Conservation (phyloP, 306 rosid genomes). For the Cucumis melo region DNA sequence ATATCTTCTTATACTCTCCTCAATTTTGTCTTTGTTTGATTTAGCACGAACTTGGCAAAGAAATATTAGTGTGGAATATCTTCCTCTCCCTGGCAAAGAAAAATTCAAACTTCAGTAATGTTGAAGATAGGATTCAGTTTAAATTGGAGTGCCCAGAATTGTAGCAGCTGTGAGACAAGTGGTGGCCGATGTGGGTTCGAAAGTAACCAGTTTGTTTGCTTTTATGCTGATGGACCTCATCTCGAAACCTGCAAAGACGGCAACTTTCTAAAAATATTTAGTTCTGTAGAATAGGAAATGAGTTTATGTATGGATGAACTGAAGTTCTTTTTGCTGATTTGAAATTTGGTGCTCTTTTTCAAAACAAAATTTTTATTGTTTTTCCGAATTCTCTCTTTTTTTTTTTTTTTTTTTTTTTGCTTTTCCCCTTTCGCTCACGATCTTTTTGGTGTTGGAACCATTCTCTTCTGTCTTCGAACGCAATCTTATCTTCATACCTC, state of each 20-base stretch:
- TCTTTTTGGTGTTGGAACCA: background rate
- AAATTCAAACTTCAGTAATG: no score
- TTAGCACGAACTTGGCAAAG: no score
- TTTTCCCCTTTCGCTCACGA: no score
- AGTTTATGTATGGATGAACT: no score
- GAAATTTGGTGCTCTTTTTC: no score
- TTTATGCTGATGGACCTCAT: conserved; percentile 37
- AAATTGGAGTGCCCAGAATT: conserved; percentile 44
- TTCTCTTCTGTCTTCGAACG: background rate
- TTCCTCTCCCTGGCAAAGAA: no score
- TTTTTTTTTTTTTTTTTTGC: no score
- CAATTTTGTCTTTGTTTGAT: conserved; percentile 21
- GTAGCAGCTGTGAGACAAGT: conserved; percentile 12
- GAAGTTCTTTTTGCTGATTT: no score
- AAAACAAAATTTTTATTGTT: no score
- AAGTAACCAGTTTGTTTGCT: conserved; percentile 24
- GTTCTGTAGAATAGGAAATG: background rate
- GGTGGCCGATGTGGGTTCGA: conserved; percentile 51
- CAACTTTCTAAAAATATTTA: conserved; percentile 8
- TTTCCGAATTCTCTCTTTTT: no score
- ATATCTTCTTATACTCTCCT: background rate
- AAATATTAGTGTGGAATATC: no score
- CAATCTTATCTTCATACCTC: background rate
- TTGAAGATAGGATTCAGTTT: conserved; percentile 56
- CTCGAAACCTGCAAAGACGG: conserved; percentile 30